A percentile compares a stretch with the other conserved stretches of the same genome.
Evolutionary conservation across 805 yeast species (phyloP).

Genomic region (Cyberlindnera bimundalis): DNA sequence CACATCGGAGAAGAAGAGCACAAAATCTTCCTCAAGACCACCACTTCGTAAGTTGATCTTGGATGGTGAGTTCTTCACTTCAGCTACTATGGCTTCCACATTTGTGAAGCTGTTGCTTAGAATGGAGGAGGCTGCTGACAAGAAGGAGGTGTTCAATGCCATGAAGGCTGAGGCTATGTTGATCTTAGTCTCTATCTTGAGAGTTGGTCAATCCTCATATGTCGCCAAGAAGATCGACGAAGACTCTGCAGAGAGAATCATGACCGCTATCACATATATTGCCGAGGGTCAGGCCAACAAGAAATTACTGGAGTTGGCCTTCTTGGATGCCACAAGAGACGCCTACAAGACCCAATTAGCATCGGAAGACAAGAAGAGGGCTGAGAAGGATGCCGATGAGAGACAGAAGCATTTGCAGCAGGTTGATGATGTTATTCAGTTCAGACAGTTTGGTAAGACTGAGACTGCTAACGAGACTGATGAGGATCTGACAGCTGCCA

Average conservation of each 20-base stretch:
- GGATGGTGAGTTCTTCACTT: slow-evolving; percentile 87
- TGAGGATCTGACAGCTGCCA: slow-evolving; percentile 59
- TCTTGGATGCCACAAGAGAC: slow-evolving; percentile 80
- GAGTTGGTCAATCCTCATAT: slow-evolving; percentile 75
- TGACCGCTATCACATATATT: slow-evolving; percentile 80
- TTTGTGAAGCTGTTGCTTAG: slow-evolving; percentile 84
- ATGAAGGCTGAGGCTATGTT: slow-evolving; percentile 92
- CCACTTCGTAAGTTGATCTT: slow-evolving; percentile 79
- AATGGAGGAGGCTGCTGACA: slow-evolving; percentile 53
- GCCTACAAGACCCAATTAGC: slow-evolving; percentile 76
- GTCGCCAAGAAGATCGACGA: slow-evolving; percentile 83
- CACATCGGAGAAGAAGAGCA: slow-evolving; percentile 45
- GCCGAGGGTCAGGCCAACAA: slow-evolving; percentile 54
- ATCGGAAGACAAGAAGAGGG: slow-evolving; percentile 54
- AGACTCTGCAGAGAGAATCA: slow-evolving; percentile 92
- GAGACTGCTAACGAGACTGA: slow-evolving; percentile 44
- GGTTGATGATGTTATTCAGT: slow-evolving; percentile 72
- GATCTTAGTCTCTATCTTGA: slow-evolving; percentile 84
- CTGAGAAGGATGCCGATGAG: slow-evolving; percentile 52
- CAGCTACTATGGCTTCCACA: slow-evolving; percentile 83
- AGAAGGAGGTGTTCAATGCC: slow-evolving; percentile 66
- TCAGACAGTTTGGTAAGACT: slow-evolving; percentile 69
- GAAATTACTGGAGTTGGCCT: slow-evolving; percentile 54
- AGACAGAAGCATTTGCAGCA: slow-evolving; percentile 64
- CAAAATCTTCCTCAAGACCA: slow-evolving; percentile 43